Base-by-base conservation (phyloP, 768 basidiomycete species). In the Termitomyces sp. region DNA sequence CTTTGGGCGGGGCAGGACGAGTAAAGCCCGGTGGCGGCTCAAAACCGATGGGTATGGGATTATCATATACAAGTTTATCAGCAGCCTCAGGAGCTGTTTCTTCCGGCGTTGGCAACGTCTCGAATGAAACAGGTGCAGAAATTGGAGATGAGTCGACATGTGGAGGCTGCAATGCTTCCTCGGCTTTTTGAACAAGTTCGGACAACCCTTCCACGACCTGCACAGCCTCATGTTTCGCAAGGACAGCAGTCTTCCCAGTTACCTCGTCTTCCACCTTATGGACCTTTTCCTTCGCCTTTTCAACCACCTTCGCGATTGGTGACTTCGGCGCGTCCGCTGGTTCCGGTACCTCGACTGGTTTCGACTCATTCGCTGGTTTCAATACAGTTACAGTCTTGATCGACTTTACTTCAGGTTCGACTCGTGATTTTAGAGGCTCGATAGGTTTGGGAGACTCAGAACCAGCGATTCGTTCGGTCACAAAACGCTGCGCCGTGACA, bases 1-100 rank as follows among this genome's bases (percentile, higher is more conserved):
- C 63, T 38, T 84, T 82, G 31, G 79, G 72, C 19, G 84, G 77
- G 21, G 74, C 62, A 12, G 89, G 85, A 40, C 85, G 79, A 55
- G 79, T 76, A 69, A 84, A 98, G 19, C 96, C 96, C 23, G 92
- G 92, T 35, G 96, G 95, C 10, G 89, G 92, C 70, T 98, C 94
- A 68, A 91, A 92, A 12, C 94, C 96, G 50, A 99, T 72, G n/a
- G 96, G 97, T 23, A 98, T 77, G 6, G 87, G 86, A 17, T 73
- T 79, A 45, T 74, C 71, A 66, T 96, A 96, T 19, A 88, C 73
- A 45, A 73, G 73, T 30, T 73, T 72, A n/a, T 57, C 61, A 9
- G 54, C 53, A 31, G 60, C 56, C 55, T 64, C 56, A 23, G 58
- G 42, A 43, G 43, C 59, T 30, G 59, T 59, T 59, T 50, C 58